Conservation (phyloP, 2,329 filamentous ascomycete genomes). For the Trichoderma guizhouense region DNA sequence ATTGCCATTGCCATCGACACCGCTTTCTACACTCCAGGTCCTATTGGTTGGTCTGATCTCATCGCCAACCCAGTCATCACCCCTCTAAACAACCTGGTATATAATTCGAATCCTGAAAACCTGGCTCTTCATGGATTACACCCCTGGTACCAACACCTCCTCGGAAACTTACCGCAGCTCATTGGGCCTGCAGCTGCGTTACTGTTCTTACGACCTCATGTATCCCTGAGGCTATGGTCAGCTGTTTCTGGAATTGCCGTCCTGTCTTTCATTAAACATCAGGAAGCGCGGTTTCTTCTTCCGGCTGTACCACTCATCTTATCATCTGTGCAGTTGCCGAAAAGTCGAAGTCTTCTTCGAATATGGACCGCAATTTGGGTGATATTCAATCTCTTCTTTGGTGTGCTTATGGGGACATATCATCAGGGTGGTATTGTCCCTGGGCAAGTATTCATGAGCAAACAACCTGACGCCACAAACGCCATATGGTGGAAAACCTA, state of each 20-base stretch:
- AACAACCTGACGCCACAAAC: slow-evolving; percentile 64
- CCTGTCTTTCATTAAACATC: slow-evolving; percentile 72
- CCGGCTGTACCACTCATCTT: slow-evolving; percentile 74
- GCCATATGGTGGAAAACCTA: slow-evolving; percentile 87
- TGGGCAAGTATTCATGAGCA: slow-evolving; percentile 70
- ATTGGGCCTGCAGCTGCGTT: slow-evolving; percentile 67
- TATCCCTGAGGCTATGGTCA: slow-evolving; percentile 54
- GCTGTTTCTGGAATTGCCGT: slow-evolving; percentile 68
- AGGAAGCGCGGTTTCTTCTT: slow-evolving; percentile 75
- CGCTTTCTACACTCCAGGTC: slow-evolving; percentile 67
- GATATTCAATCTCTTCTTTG: slow-evolving; percentile 64
- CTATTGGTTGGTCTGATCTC: slow-evolving; percentile 63
- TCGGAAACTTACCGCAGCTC: slow-evolving; percentile 66
- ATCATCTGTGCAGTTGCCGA: slow-evolving; percentile 67
- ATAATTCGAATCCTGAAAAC: slow-evolving; percentile 69
- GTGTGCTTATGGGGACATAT: slow-evolving; percentile 73
- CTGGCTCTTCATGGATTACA: slow-evolving; percentile 73
- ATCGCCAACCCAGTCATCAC: slow-evolving; percentile 66
- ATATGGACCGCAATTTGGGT: slow-evolving; percentile 63
- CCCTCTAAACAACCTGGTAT: slow-evolving; percentile 72
- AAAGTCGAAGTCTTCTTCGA: slow-evolving; percentile 45
- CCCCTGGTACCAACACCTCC: slow-evolving; percentile 72
- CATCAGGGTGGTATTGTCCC: slow-evolving; percentile 78
- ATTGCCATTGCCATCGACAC: slow-evolving; percentile 82
- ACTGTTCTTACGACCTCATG: slow-evolving; percentile 54